Evolutionary conservation across 2,329 filamentous ascomycete species (phyloP), one percentile per base, ranked within the genome.

Genomic region (Beauveria varroae): DNA sequence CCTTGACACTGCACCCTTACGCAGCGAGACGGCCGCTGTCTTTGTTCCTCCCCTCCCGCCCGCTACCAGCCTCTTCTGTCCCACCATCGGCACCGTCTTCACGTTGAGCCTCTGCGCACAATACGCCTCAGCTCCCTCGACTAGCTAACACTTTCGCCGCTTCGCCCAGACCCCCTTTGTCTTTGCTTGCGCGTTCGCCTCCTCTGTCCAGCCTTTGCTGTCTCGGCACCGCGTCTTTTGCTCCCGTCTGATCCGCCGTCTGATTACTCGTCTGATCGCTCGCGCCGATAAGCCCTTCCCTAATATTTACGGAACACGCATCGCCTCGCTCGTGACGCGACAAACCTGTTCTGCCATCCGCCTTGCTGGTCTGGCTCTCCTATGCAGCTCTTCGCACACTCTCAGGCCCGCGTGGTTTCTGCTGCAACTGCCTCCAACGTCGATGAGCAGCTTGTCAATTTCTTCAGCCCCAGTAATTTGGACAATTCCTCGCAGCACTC

Each of bases 401-500:
- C 37, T 16, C 47, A 59, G 47, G 22, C 24, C 30, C 20, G 47
- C 47, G 22, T 59, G 46, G 57, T 52, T 44, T 18, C 57, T 26
- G 9, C 57, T 41, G 44, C 57, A 37, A 52, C 9, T 49, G 34
- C 37, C 34, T 52, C 57, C 57, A 59, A 51, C 47, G 28, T 59
- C 47, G 57, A 52, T 44, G 57, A 59, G 7, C 57, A 59, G 22
- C 57, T 43, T 37, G 57, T 43, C 44, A 52, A 43, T 40, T 51
- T 52, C 37, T 59, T 59, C 47, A 44, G 57, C 40, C 57, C 57
- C 57, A 59, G 40, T 40, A 28, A 47, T 14, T 72, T 86, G 66
- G 84, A 87, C 73, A 86, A 84, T 7, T 82, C 80, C 57, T 73
- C 87, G 60, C 84, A 86, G 67, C 81, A 87, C 75, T 87, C 85